These are phyloP conservation scores for Hamamelis virginiana DNA, from an alignment of 164 flowering plant species.

Conservation along the genomic window DNA sequence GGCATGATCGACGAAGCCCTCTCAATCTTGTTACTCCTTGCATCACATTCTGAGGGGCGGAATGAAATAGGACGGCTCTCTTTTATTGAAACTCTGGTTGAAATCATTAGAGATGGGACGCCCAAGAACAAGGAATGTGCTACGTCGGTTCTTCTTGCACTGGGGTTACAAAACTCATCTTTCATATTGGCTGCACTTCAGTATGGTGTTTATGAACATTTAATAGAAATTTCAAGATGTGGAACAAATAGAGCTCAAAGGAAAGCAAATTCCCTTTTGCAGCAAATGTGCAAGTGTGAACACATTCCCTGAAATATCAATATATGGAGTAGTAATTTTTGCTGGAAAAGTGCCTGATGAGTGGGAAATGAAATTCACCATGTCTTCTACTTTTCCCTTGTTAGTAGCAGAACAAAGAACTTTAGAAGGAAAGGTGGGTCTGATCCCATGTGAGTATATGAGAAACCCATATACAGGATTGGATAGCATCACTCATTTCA, in stretches of 20 bases:
- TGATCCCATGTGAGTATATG: too few species aligned
- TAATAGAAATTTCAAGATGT: conserved; percentile 25
- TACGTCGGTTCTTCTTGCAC: conserved; percentile 28
- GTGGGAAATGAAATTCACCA: too few species aligned
- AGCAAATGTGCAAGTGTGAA: conserved; percentile 33
- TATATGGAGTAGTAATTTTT: too few species aligned
- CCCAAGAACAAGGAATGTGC: conserved; percentile 45
- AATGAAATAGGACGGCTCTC: conserved; percentile 46
- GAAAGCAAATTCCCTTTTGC: conserved; percentile 36
- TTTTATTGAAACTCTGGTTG: conserved; percentile 26
- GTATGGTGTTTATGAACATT: conserved; percentile 32
- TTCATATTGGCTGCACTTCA: conserved; percentile 27
- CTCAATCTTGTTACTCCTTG: conserved; percentile 59
- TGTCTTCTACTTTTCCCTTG: too few species aligned
- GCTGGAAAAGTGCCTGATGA: too few species aligned
- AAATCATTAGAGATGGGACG: conserved; percentile 24
- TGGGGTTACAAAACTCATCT: conserved; percentile 25
- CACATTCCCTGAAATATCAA: conserved; percentile 21
- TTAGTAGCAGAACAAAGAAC: too few species aligned
- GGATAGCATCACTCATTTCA: too few species aligned
- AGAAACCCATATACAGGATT: too few species aligned
- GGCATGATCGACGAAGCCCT: conserved; percentile 81
- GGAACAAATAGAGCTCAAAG: conserved; percentile 40
- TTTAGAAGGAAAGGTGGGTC: too few species aligned
- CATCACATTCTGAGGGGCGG: conserved; percentile 56